Evolutionary conservation across 768 basidiomycete species (phyloP), one percentile per base, ranked within the genome.

Genomic region (Boletus reticuloceps): DNA sequence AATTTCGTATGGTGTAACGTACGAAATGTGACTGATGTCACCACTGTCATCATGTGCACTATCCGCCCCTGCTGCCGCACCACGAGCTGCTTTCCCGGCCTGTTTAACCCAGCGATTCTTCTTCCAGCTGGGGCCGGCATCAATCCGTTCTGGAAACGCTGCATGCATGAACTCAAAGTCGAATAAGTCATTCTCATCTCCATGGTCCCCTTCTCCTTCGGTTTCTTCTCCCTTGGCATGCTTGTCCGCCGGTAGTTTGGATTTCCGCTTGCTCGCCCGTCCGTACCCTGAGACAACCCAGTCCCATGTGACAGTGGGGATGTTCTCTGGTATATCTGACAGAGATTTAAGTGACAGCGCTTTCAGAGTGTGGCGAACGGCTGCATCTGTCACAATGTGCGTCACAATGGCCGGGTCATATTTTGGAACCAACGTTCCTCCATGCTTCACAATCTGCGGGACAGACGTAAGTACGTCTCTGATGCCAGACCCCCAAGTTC

Each of bases 261-360:
- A 50, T 42, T 61, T 22, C 46, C 54, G 44, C 53, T 56, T 63
- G 59, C 59, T 51, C 57, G 50, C 56, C 41, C 58, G 64, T 34
- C 67, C 64, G 9, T 76, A 69, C 11, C 77, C 78, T 5, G 75
- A 72, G 4, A 76, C 56, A 10, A 86, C 73, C 86, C 86, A 89
- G 14, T 63, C 60, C 88, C 86, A 89, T 37, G 64, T 80, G 32
- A 89, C 78, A 12, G 82, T 83, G 11, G 85, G 83, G 12, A 89
- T 84, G 41, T 80, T 72, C n/a, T 75, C 66, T 5, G 89, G 88
- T 42, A 91, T 84, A 5, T 88, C 79, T 8, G 66, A 69, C 16
- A 85, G 67, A 6, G 55, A 69, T 60, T 76, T 82, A 20, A 86
- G 62, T 2, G 82, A 81, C 4, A 86, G 70, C 1, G 77, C 69